Evolutionary conservation across 164 flowering plant genomes (phyloP), one percentile per base, ranked within the genome.

Genomic region (Sedum album): DNA sequence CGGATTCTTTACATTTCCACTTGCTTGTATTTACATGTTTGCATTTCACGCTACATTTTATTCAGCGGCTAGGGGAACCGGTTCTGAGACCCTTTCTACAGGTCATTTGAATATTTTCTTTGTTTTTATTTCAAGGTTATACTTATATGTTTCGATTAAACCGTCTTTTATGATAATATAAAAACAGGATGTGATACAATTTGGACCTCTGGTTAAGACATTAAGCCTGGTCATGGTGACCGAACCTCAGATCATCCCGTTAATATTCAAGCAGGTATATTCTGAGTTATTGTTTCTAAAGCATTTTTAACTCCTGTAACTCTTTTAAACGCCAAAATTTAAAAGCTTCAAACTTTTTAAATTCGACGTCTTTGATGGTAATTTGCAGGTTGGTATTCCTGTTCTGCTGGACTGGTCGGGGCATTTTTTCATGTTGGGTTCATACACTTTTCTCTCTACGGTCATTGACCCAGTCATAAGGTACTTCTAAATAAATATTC

Each of bases 31-130:
- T 51, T 21, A 4, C 28, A 70, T 48, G 31, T 48, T 26, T 64
- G 28, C 44, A 28, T 30, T 23, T 67, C 39, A 68, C 18, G 67
- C 46, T 70, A 71, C 69, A 46, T 25, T 38, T 75, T 69, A 30
- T 63, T 18, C 82, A 94, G 98, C 84, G 83, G 79, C 86, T 89
- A 0, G 98, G 97, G 11, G 95, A 91, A 78, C 97, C 93, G 18
- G 95, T 89, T 46, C 82, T 94, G 31, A 84, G 88, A 76, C 97
- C 98, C 71, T 94, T 91, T 82, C 98, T 94, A 70, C 97, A 91
- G 96, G 98, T 93, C 18, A 65, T n/a, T 70, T 31, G 26, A 28
- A 23, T 39, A 10, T 14, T 42, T 9, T 57, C n/a, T 11, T 67
- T 30, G 18, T n/a, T 21, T 28, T 55, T 67, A 23, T 69, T 36